These are phyloP conservation scores for Acacia pycnantha DNA, from an alignment of 331 rosid species.

Conservation along the genomic window DNA sequence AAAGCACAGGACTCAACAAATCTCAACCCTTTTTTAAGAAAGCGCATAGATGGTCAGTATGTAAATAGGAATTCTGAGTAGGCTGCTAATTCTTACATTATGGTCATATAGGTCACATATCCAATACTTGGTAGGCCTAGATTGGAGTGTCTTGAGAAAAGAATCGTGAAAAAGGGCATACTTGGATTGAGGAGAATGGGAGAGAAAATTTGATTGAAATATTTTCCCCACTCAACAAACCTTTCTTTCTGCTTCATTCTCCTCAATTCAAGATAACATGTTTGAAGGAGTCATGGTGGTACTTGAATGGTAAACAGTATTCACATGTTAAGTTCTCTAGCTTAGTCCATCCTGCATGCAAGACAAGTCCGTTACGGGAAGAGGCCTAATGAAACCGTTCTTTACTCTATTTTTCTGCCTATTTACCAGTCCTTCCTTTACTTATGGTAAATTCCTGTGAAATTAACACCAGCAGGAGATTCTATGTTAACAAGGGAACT, in stretches of 20 bases:
- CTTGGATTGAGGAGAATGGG: background rate
- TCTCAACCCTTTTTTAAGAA: constrained; percentile 65
- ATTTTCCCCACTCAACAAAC: background rate
- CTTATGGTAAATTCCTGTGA: background rate
- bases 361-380: background rate
- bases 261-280: background rate
- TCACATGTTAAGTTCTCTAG: background rate
- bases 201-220: background rate
- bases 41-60: constrained; percentile 93
- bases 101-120: background rate
- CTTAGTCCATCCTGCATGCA: background rate
- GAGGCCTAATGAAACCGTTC: background rate
- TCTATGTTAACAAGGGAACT: constrained; percentile 1
- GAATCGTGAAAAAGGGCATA: background rate
- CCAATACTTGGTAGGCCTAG: constrained; percentile 5
- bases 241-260: background rate
- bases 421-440: background rate
- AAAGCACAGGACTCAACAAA: constrained; percentile 48
- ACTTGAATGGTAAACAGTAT: background rate
- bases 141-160: constrained; percentile 4
- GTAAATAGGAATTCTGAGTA: constrained; percentile 14
- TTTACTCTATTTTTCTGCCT: background rate
- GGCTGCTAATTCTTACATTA: constrained; percentile 10
- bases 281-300: too few relatives aligned
- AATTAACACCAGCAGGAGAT: background rate